Percentiles rank a stretch among this genome's conserved stretches.
Conservation (phyloP, 2,329 filamentous ascomycete species). For the Ilyonectria destructans region DNA sequence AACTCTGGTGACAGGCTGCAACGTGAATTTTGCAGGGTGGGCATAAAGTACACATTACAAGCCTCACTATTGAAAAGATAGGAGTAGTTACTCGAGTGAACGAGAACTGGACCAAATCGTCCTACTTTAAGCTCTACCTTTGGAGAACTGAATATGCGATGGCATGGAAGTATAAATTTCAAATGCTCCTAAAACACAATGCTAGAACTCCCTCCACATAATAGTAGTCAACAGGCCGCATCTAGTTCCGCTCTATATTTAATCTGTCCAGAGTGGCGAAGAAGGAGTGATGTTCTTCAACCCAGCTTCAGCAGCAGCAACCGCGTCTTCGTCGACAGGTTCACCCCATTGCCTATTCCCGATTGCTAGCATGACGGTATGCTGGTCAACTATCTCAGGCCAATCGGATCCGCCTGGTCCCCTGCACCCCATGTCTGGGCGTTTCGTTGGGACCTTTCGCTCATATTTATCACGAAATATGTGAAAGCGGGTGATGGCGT, state of each 20-base stretch:
- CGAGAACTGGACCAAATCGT: too few relatives aligned
- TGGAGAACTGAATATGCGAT: neutral
- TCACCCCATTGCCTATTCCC: neutral
- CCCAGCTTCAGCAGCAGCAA: neutral
- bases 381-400: constrained; percentile 75
- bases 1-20: neutral
- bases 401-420: neutral
- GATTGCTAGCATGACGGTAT: neutral
- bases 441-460: constrained; percentile 77
- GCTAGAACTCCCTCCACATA: neutral
- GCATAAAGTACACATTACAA: too few relatives aligned
- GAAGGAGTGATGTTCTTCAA: neutral
- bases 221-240: neutral
- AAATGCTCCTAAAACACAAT: neutral
- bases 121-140: too few relatives aligned
- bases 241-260: neutral
- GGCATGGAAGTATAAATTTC: neutral
- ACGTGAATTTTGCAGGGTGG: neutral
- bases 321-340: neutral
- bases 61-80: too few relatives aligned
- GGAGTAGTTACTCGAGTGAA: too few relatives aligned
- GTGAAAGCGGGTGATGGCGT: constrained; percentile 51
- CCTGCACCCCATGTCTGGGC: constrained; percentile 60
- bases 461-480: constrained; percentile 77
- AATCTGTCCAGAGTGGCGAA: neutral